Evolutionary conservation across 202 grass and related monocot species (phyloP), one percentile per base, ranked within the genome.

Genomic region (Carex sylvatica): DNA sequence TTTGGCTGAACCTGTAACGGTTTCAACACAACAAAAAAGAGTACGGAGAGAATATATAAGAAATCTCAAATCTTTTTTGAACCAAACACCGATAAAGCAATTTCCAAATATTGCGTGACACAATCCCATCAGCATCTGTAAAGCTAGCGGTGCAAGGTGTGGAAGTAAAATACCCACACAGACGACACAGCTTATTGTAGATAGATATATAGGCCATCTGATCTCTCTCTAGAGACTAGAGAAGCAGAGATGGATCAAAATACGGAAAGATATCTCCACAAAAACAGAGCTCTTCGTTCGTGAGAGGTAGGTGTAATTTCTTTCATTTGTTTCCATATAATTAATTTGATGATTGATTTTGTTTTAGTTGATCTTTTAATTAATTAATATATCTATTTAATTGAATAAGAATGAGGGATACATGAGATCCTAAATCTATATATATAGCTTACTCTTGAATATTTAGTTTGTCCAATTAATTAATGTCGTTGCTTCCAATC

Each of bases 1-100:
- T 70, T 14, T 46, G 28, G 9, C 70, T 70, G 9, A 74, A 42
- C 70, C 73, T 56, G 12, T 58, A 79, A 79, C 76, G 76, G 76
- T 14, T 12, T 61, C 13, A 35, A 62, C 52, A 44, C 24, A 46
- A 46, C 36, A 65, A 44, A 22, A 12, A 70, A 70, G 18, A 9
- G 67, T 70, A 44, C 36, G n/a, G 36, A 70, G 18, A 46, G 36
- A 46, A 28, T 28, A 38, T 9, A 40, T 18, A 9, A 1, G 15
- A 40, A 40, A 42, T 70, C 16, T 70, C 65, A 42, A 0, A 35
- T 35, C 20, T 61, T 61, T 61, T 61, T 24, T 2, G 0, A 61
- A 23, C 8, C 8, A 58, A 19, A 58, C 55, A 58, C 10, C 46
- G 18, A 58, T n/a, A 58, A 61, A 61, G 24, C 19, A 23, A 61